Evolutionary conservation across 2,329 filamentous ascomycete species (phyloP).

Genomic region (Trichoderma koningii): DNA sequence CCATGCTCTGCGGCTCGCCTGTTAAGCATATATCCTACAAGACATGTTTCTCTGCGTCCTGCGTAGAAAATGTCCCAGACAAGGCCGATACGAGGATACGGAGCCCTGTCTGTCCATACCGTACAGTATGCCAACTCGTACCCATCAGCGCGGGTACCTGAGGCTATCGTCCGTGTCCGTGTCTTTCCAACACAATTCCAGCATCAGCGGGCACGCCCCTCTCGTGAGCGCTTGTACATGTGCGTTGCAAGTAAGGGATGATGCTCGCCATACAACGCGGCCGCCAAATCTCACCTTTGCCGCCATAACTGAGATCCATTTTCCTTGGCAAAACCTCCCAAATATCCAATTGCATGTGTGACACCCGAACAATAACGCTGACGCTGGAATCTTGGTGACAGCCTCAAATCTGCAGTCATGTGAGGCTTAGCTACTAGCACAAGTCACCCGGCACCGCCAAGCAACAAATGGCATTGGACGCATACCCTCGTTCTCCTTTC

Average conservation of each 20-base stretch:
- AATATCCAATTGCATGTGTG: conserved; percentile 8
- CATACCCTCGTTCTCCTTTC: background rate
- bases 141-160: background rate
- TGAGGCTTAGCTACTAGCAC: background rate
- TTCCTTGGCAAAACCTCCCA: conserved; percentile 9
- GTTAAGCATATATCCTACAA: conserved; percentile 24
- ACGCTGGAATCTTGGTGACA: background rate
- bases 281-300: background rate
- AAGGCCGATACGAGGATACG: conserved; percentile 10
- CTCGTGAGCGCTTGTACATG: conserved; percentile 12
- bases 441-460: conserved; percentile 18
- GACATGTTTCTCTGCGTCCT: conserved; percentile 8
- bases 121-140: background rate
- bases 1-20: background rate
- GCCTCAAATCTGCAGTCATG: background rate
- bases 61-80: conserved; percentile 1
- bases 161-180: conserved; percentile 3
- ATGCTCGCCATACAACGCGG: background rate
- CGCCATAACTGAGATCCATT: conserved; percentile 1
- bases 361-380: background rate
- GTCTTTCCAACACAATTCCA: background rate
- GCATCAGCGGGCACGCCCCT: background rate
- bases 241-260: conserved; percentile 4
- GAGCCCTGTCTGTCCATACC: background rate
- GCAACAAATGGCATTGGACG: background rate